Percentiles rank a stretch among this genome's conserved stretches.
phyloP scores from a whole-genome alignment of 164 flowering plant species.

The Houttuynia cordata region DNA sequence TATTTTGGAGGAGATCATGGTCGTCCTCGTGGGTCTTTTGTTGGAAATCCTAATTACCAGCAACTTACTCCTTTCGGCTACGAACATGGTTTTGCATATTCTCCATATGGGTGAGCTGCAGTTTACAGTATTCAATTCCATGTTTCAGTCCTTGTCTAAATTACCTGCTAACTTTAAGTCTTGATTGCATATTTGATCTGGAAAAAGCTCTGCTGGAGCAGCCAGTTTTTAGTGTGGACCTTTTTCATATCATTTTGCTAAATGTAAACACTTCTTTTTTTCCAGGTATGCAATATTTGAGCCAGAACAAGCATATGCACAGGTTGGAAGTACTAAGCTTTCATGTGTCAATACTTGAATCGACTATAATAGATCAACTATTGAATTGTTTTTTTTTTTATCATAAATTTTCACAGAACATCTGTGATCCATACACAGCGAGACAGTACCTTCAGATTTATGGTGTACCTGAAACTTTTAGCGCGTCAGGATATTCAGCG shows the following conservation, averaged over 20 bases:
- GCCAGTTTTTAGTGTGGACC: too few relatives aligned
- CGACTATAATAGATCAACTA: too few relatives aligned
- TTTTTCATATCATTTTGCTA: too few relatives aligned
- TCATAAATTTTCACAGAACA: conserved; percentile 32
- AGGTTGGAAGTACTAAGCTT: conserved; percentile 34
- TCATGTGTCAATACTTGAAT: neutral
- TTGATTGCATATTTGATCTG: too few relatives aligned
- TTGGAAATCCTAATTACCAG: conserved; percentile 62
- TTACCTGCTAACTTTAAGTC: too few relatives aligned
- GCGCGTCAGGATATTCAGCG: conserved; percentile 53
- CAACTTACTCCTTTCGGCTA: conserved; percentile 62
- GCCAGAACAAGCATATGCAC: conserved; percentile 70
- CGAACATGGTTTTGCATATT: conserved; percentile 70
- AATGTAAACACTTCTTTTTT: conserved; percentile 1
- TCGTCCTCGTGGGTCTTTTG: conserved; percentile 40
- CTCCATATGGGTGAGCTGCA: conserved; percentile 67
- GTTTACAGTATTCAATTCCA: too few relatives aligned
- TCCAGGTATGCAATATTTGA: conserved; percentile 77
- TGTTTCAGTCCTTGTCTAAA: neutral
- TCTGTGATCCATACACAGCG: conserved; percentile 63
- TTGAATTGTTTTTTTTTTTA: neutral
- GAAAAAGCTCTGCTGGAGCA: too few relatives aligned
- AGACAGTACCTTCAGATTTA: conserved; percentile 88
- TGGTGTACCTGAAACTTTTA: conserved; percentile 68
- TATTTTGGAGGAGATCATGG: conserved; percentile 41